Conservation (phyloP, 257 asterid genomes). For the Przewalskia tangutica region DNA sequence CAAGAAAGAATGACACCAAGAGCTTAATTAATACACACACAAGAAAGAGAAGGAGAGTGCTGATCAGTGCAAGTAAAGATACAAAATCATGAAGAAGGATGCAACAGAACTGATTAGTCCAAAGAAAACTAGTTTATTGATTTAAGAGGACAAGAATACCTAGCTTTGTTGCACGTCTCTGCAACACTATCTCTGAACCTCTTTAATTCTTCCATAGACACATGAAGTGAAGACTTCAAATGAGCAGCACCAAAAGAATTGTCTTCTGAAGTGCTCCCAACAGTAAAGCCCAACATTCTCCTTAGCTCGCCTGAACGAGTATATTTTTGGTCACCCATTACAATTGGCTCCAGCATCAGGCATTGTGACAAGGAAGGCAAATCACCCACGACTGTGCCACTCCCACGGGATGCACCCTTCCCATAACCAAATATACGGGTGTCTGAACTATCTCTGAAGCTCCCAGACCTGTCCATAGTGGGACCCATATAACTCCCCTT, state of each 20-base stretch:
- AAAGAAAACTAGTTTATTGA: background rate
- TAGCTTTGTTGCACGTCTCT: slow-evolving; percentile 59
- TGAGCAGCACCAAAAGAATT: slow-evolving; percentile 46
- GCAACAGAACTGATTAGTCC: background rate
- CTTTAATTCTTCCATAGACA: slow-evolving; percentile 57
- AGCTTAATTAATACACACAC: background rate
- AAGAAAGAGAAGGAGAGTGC: background rate
- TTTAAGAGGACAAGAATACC: slow-evolving; percentile 32
- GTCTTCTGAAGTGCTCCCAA: slow-evolving; percentile 60
- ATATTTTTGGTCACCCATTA: slow-evolving; percentile 43
- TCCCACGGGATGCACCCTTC: slow-evolving; percentile 52
- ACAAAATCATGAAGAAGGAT: background rate
- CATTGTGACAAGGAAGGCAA: slow-evolving; percentile 52
- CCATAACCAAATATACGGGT: slow-evolving; percentile 48
- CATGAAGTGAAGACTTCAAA: slow-evolving; percentile 56
- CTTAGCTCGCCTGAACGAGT: slow-evolving; percentile 54
- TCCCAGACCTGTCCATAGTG: slow-evolving; percentile 56
- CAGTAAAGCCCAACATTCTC: slow-evolving; percentile 57
- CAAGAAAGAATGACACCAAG: slow-evolving; percentile 1
- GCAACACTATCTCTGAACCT: slow-evolving; percentile 48
- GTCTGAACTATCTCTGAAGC: slow-evolving; percentile 75
- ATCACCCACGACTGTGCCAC: slow-evolving; percentile 43
- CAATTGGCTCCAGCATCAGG: slow-evolving; percentile 61
- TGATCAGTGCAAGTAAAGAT: background rate
- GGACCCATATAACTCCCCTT: slow-evolving; percentile 57